Base-by-base conservation (phyloP, 768 basidiomycete species). In the Peribolospora kevripleyi region DNA sequence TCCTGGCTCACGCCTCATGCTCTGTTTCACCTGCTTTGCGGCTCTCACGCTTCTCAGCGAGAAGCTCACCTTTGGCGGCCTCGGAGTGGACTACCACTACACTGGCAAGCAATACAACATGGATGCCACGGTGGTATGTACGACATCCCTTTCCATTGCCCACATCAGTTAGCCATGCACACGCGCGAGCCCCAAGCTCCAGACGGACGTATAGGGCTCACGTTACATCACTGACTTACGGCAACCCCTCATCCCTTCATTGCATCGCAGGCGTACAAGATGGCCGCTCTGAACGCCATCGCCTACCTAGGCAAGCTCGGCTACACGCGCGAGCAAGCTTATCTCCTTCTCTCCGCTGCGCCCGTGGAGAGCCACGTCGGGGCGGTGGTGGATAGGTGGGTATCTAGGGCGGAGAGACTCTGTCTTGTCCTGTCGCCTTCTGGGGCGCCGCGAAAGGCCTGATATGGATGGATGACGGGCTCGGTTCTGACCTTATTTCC, bases 291-390 rank as follows among this genome's bases (percentile, higher is more conserved):
- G 54, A 82, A 82, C 60, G 74, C 79, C 2, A 83, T 84, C 52
- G 73, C 74, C 2, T 84, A 84, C 64, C 70, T 84, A 48, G 54
- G 49, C 45, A 55, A 80, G 76, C 69, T 82, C 52, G 81, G 81
- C 36, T 82, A 82, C 60, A 81, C 82, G 42, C 77, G 80, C 10
- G 81, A 84, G 65, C 82, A 84, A 70, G 77, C 78, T 4, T 82
- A 81, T 61, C 72, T 81, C 7, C 67, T 82, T 11, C 70, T 82
- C 25, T 77, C 77, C 2, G 79, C 79, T 0, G 80, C 80, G 2
- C 79, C 80, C 0, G 67, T 81, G 48, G 80, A 82, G 63, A 75
- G 75, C 52, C 79, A 80, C 60, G 73, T 80, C 56, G 78, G 75
- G n/a, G 78, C 78, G 25, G 58, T 82, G 40, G 81, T 82, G 48